Base-by-base conservation (phyloP, 176 grass and related monocot genomes). In the Pontederia crassipes region DNA sequence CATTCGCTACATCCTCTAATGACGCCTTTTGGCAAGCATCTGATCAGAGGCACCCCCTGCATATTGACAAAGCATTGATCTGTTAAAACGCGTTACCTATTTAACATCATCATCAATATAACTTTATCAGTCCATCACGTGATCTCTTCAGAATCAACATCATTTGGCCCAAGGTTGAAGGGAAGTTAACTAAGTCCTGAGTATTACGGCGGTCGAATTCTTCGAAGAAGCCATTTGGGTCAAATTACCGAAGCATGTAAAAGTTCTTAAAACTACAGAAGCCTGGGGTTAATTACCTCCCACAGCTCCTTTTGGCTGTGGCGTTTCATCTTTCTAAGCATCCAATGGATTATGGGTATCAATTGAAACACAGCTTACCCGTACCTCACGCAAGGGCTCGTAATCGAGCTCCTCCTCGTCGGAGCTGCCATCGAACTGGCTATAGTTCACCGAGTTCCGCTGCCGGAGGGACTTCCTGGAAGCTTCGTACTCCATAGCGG, bases 11-110 rank as follows among this genome's bases (percentile, higher is more conserved):
- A 95, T 77, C 91, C 91, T 72, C 83, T 86, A 77, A 90, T 54
- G 72, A 95, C 86, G 68, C 91, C 86, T 87, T 87, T 90, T 17
- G 91, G 91, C 62, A 95, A 68, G 28, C 73, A 73, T 51, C 50
- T 51, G 27, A 9, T 62, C 48, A 67, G 72, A 82, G 61, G 76
- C 47, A 49, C 20, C 79, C 69, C 72, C 91, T 95, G 73, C 52
- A 69, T 40, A 40, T 40, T 40, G 32, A 26, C 17, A 62, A 7
- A 49, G 62, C 48, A 50, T 26, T 49, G 18, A 47, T 48, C 11
- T 45, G 11, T 26, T 17, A 26, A 12, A 5, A 10, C 24, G 8
- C 3, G 12, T 4, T 24, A 27, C 4, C 12, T 12, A 49, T 12
- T 16, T 15, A 14, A 24, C 14, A 16, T 54, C 12, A 54, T 15